phyloP scores from a whole-genome alignment of 129 eudicot species.

The Artemisia tridentata region DNA sequence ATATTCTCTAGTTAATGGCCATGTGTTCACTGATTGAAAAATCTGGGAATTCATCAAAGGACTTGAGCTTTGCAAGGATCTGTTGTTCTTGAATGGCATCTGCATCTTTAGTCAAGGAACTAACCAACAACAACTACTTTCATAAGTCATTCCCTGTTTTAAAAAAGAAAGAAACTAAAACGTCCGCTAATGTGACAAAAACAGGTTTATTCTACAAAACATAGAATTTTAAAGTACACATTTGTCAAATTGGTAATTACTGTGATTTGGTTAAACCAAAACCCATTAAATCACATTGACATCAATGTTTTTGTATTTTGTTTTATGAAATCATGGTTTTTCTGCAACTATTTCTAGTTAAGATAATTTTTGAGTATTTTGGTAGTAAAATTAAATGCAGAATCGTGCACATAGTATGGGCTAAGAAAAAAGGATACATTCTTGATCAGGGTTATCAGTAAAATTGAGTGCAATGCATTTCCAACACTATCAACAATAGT shows the following conservation, averaged over 20 bases:
- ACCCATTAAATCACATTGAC: background rate
- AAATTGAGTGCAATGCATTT: conserved; percentile 93
- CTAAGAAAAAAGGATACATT: conserved; percentile 68
- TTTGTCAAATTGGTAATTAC: too few relatives aligned
- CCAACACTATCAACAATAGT: conserved; percentile 91
- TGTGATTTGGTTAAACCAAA: background rate
- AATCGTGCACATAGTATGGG: background rate
- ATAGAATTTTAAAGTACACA: background rate
- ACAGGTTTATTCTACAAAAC: background rate
- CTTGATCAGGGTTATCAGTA: conserved; percentile 74
- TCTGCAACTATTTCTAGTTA: background rate
- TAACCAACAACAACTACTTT: conserved; percentile 1
- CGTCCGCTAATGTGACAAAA: background rate
- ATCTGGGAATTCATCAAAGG: conserved; percentile 31
- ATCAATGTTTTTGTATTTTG: background rate
- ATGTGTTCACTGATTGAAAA: background rate
- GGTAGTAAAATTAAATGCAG: too few relatives aligned
- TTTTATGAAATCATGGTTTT: background rate
- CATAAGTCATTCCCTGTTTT: background rate
- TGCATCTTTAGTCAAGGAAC: conserved; percentile 51
- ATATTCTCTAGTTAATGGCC: background rate
- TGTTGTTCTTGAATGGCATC: conserved; percentile 73
- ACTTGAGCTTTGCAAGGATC: conserved; percentile 66
- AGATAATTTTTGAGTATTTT: background rate
- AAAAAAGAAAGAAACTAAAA: too few relatives aligned